Conservation (phyloP, 1,284 basidiomycete genomes). For the Caloboletus firmus region DNA sequence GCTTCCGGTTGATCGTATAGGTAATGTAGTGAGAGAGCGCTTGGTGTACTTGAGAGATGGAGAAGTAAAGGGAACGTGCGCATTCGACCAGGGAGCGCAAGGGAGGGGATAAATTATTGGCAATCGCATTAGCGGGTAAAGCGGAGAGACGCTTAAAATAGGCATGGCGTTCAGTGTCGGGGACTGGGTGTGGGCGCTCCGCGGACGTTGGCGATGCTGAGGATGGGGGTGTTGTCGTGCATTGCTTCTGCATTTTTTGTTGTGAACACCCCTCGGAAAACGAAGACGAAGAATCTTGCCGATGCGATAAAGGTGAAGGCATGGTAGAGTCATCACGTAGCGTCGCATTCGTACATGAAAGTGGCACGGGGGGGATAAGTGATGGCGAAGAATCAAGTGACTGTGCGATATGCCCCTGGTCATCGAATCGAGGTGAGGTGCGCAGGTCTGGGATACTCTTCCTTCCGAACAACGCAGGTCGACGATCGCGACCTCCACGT, state of each 20-base stretch:
- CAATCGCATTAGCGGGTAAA: constrained; percentile 59
- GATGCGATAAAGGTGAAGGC: constrained; percentile 43
- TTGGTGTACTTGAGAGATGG: constrained; percentile 89
- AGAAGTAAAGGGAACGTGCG: constrained; percentile 89
- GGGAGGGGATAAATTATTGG: constrained; percentile 71
- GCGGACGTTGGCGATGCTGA: constrained; percentile 45
- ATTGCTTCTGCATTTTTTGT: constrained; percentile 30
- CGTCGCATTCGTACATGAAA: constrained; percentile 22
- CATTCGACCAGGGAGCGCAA: constrained; percentile 82
- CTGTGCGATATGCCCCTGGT: constrained; percentile 30
- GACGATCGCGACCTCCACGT: constrained; percentile 38
- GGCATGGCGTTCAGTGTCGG: constrained; percentile 83
- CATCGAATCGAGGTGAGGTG: constrained; percentile 46
- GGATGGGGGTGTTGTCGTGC: constrained; percentile 40
- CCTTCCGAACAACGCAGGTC: constrained; percentile 55
- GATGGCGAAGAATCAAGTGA: constrained; percentile 18
- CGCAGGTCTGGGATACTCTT: constrained; percentile 89
- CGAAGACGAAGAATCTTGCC: constrained; percentile 47
- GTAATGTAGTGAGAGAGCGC: constrained; percentile 88
- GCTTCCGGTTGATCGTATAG: constrained; percentile 84
- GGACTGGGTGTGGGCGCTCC: constrained; percentile 49
- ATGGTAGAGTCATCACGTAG: constrained; percentile 42
- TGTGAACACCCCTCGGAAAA: constrained; percentile 31
- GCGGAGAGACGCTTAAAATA: constrained; percentile 90
- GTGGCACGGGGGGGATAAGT: constrained; percentile 5